Conservation (phyloP, 2,329 filamentous ascomycete genomes). For the Rutstroemia sp. region DNA sequence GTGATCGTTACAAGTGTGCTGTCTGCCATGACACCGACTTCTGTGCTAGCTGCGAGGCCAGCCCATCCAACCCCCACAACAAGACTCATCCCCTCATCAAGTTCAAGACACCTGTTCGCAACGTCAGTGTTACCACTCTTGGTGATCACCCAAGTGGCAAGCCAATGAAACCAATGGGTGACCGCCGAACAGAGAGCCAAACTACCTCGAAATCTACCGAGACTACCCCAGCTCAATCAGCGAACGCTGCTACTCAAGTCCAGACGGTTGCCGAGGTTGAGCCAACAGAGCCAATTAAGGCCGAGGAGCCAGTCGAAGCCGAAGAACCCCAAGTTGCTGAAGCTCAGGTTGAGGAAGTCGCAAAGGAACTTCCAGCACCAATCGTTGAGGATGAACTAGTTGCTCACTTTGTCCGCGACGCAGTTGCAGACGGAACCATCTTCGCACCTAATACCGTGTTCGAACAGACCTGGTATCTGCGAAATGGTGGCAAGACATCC, state of each 20-base stretch:
- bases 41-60: slow-evolving; percentile 88
- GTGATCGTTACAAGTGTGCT: slow-evolving; percentile 92
- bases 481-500: slow-evolving; percentile 67
- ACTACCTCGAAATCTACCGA: slow-evolving; percentile 45
- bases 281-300: slow-evolving; percentile 45
- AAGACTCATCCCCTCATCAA: slow-evolving; percentile 95
- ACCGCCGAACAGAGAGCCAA: slow-evolving; percentile 36
- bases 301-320: slow-evolving; percentile 16
- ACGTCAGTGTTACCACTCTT: slow-evolving; percentile 78
- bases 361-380: slow-evolving; percentile 27
- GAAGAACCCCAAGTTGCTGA: slow-evolving; percentile 12
- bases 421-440: slow-evolving; percentile 68
- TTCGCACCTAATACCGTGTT: slow-evolving; percentile 67
- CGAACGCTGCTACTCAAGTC: slow-evolving; percentile 51
- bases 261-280: slow-evolving; percentile 69
- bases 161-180: slow-evolving; percentile 63
- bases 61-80: slow-evolving; percentile 79
- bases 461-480: slow-evolving; percentile 84
- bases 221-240: slow-evolving; percentile 38
- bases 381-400: slow-evolving; percentile 38
- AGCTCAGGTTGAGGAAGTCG: slow-evolving; percentile 19
- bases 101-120: slow-evolving; percentile 86
- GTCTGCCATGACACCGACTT: slow-evolving; percentile 94
- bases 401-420: slow-evolving; percentile 70
- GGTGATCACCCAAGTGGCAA: slow-evolving; percentile 67